A percentile compares a stretch with the other conserved stretches of the same genome.
Evolutionary conservation across 2,329 filamentous ascomycete genomes (phyloP).

Genomic region (Aspergillus neotritici): DNA sequence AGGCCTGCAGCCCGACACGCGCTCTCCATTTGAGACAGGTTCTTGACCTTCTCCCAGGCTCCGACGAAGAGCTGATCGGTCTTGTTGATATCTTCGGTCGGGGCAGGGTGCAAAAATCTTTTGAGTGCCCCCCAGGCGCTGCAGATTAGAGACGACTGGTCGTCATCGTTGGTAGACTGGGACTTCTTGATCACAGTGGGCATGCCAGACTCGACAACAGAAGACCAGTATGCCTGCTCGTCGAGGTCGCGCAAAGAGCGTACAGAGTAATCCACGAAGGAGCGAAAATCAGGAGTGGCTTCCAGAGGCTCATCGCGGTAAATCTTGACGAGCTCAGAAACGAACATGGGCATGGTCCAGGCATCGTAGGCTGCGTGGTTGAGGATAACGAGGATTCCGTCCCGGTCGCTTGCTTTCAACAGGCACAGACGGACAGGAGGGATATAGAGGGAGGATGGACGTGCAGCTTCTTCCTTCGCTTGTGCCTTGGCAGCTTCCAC

Average conservation of each 20-base stretch:
- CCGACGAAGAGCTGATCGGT: slow-evolving; percentile 19
- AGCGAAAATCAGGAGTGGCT: slow-evolving; percentile 16
- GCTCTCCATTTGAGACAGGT: slow-evolving; percentile 19
- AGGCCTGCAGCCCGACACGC: slow-evolving; percentile 14
- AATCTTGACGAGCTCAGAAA: slow-evolving; percentile 25
- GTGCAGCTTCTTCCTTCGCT: slow-evolving; percentile 18
- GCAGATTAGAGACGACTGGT: slow-evolving; percentile 18
- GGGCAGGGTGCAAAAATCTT: no score
- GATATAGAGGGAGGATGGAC: slow-evolving; percentile 26
- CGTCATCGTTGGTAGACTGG: neutral
- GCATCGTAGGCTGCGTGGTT: slow-evolving; percentile 36
- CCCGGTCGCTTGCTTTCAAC: slow-evolving; percentile 21
- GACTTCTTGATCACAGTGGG: slow-evolving; percentile 17
- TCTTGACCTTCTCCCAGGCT: slow-evolving; percentile 18
- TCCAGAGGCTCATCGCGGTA: slow-evolving; percentile 16
- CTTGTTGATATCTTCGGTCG: neutral
- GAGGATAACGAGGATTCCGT: slow-evolving; percentile 27
- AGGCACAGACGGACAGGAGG: slow-evolving; percentile 29
- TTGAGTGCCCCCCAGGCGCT: neutral
- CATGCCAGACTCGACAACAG: slow-evolving; percentile 9
- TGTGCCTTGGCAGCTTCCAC: slow-evolving; percentile 14
- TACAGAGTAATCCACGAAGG: slow-evolving; percentile 21
- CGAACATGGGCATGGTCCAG: slow-evolving; percentile 30
- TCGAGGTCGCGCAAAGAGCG: slow-evolving; percentile 14
- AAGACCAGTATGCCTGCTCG: slow-evolving; percentile 22